phyloP scores from a whole-genome alignment of 208 protist genomes.

The Naegleria fowleri region DNA sequence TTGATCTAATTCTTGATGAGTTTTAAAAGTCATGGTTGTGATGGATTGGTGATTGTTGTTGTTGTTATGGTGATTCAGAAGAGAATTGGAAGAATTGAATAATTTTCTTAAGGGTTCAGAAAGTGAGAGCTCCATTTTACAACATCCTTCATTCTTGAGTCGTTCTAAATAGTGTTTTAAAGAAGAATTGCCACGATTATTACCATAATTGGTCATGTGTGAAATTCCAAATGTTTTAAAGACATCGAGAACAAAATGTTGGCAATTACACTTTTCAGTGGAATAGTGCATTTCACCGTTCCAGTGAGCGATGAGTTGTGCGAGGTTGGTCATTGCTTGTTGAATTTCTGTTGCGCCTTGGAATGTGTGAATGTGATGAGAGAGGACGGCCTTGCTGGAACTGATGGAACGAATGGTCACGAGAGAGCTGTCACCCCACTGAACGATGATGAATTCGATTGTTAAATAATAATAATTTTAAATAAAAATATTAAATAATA shows the following conservation, averaged over 20 bases:
- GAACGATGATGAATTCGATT: too few species aligned
- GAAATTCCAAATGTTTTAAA: neutral
- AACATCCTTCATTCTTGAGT: neutral
- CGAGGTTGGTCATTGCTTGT: neutral
- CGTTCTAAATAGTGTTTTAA: neutral
- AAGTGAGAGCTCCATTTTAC: neutral
- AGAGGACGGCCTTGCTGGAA: neutral
- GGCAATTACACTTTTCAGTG: neutral
- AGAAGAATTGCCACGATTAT: too few species aligned
- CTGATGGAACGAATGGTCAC: neutral
- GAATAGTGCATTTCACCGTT: neutral
- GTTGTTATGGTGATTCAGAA: too few species aligned
- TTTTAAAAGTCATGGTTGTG: neutral
- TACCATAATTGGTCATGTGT: too few species aligned
- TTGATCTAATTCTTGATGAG: conserved; percentile 19
- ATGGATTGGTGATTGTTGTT: too few species aligned
- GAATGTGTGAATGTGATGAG: neutral
- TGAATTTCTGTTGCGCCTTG: too few species aligned
- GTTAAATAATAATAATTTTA: too few species aligned
- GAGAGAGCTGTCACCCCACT: neutral
- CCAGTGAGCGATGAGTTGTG: neutral
- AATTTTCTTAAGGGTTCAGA: neutral
- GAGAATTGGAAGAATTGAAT: too few species aligned
- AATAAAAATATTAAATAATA: too few species aligned
- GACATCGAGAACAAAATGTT: neutral